Percentiles rank a stretch among this genome's conserved stretches.
These are phyloP conservation scores for Tuber calosporum DNA, from an alignment of 495 filamentous ascomycete genomes.

Conservation along the genomic window DNA sequence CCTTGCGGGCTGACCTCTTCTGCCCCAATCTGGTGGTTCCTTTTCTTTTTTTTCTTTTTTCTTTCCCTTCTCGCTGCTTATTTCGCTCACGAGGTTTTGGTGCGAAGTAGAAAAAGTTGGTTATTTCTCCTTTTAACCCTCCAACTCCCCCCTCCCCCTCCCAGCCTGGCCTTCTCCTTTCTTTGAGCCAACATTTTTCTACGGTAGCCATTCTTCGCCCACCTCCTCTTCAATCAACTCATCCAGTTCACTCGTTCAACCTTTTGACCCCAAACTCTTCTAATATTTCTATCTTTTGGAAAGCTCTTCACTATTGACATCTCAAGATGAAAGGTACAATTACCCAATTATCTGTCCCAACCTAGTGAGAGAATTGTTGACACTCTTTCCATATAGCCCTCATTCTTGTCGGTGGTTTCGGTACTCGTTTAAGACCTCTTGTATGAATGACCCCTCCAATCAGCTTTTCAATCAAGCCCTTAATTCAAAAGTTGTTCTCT, in stretches of 20 bases:
- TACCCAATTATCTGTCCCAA: not conserved
- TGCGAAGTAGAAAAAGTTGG: not conserved
- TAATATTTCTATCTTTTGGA: not conserved
- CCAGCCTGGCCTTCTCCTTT: not conserved
- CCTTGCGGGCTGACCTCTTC: not conserved
- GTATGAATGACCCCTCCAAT: slow-evolving; percentile 54
- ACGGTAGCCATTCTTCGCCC: not conserved
- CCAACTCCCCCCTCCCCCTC: not conserved
- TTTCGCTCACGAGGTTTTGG: not conserved
- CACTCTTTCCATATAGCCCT: slow-evolving; percentile 56
- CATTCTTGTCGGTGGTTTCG: slow-evolving; percentile 99
- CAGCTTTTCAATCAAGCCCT: slow-evolving; percentile 14
- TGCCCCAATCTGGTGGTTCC: not conserved
- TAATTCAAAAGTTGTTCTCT: slow-evolving; percentile 11
- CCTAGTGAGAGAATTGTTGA: not conserved
- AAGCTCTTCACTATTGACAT: not conserved
- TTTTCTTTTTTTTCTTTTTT: not conserved
- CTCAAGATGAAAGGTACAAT: slow-evolving; percentile 1
- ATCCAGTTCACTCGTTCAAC: not conserved
- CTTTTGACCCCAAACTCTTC: not conserved
- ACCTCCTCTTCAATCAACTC: not conserved
- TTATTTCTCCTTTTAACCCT: not conserved
- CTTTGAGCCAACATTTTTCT: not conserved
- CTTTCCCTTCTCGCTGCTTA: not conserved
- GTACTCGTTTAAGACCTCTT: slow-evolving; percentile 93